These are phyloP conservation scores for Trichoderma brevicompactum DNA, from an alignment of 2,329 filamentous ascomycete genomes.

Conservation along the genomic window DNA sequence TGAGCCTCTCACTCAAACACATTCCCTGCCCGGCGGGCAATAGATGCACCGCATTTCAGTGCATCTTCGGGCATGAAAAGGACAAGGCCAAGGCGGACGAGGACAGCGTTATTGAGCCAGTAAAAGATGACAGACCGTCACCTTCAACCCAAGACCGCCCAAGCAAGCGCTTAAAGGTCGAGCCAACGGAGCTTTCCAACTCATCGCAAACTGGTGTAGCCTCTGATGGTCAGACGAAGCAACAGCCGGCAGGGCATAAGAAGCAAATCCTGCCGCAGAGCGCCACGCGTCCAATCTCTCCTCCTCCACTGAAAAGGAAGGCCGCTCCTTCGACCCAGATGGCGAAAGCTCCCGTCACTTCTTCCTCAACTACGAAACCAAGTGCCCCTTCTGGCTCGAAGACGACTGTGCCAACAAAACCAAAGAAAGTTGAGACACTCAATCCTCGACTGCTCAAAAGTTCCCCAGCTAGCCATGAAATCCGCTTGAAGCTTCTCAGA, in stretches of 20 bases:
- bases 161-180: slow-evolving; percentile 40
- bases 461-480: slow-evolving; percentile 61
- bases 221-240: not conserved
- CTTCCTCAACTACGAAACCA: slow-evolving; percentile 10
- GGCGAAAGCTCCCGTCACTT: slow-evolving; percentile 28
- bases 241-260: not conserved
- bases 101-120: not conserved
- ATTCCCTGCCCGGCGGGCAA: slow-evolving; percentile 56
- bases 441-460: slow-evolving; percentile 68
- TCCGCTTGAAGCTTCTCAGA: slow-evolving; percentile 62
- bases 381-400: slow-evolving; percentile 29
- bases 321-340: slow-evolving; percentile 26
- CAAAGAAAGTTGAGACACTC: slow-evolving; percentile 55
- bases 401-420: slow-evolving; percentile 27
- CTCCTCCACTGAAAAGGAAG: slow-evolving; percentile 42
- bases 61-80: slow-evolving; percentile 53
- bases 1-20: slow-evolving; percentile 51
- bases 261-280: slow-evolving; percentile 31
- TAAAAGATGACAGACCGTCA: slow-evolving; percentile 6
- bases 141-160: slow-evolving; percentile 38
- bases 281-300: slow-evolving; percentile 41
- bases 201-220: slow-evolving; percentile 13
- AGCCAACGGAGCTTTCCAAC: slow-evolving; percentile 28
- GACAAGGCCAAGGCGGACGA: slow-evolving; percentile 37
- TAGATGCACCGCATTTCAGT: slow-evolving; percentile 54